Evolutionary conservation across 1,139 yeast genomes (phyloP).

Genomic region (Sugiyamaella pinicola): DNA sequence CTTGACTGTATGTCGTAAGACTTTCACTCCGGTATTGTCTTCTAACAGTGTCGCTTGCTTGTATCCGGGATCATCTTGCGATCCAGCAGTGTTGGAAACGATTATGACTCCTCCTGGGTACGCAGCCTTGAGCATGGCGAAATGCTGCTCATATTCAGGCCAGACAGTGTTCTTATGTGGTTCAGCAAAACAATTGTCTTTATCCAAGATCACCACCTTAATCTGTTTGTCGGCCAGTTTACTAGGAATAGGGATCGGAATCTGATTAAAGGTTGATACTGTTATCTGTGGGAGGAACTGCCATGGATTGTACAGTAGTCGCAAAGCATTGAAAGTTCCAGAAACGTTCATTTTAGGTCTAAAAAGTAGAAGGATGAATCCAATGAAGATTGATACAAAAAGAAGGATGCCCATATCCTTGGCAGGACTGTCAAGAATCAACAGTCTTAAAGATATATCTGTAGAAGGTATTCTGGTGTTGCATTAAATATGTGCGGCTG

Average conservation of each 20-base stretch:
- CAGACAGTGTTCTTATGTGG: conserved; percentile 81
- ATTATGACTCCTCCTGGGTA: conserved; percentile 72
- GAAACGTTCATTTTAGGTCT: conserved; percentile 14
- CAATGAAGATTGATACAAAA: background rate
- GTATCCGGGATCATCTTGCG: conserved; percentile 66
- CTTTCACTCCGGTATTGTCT: conserved; percentile 69
- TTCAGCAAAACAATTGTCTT: conserved; percentile 91
- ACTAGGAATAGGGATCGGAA: conserved; percentile 48
- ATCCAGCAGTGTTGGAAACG: conserved; percentile 94
- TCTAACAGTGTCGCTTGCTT: conserved; percentile 70
- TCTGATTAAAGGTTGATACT: conserved; percentile 65
- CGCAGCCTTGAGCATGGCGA: conserved; percentile 55
- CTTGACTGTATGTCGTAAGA: conserved; percentile 74
- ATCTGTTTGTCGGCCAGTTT: conserved; percentile 44
- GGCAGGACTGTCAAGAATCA: too few relatives aligned
- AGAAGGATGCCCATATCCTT: background rate
- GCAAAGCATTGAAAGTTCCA: conserved; percentile 45
- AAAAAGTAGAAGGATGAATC: background rate
- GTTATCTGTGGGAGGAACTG: conserved; percentile 69
- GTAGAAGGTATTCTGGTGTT: background rate
- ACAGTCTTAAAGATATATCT: too few relatives aligned
- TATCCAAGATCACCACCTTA: conserved; percentile 84
- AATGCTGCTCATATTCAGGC: conserved; percentile 65
- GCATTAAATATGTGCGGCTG: background rate
- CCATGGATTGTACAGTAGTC: conserved; percentile 63